phyloP scores from a whole-genome alignment of 345 rosid species.

The Eucalyptus grandis region DNA sequence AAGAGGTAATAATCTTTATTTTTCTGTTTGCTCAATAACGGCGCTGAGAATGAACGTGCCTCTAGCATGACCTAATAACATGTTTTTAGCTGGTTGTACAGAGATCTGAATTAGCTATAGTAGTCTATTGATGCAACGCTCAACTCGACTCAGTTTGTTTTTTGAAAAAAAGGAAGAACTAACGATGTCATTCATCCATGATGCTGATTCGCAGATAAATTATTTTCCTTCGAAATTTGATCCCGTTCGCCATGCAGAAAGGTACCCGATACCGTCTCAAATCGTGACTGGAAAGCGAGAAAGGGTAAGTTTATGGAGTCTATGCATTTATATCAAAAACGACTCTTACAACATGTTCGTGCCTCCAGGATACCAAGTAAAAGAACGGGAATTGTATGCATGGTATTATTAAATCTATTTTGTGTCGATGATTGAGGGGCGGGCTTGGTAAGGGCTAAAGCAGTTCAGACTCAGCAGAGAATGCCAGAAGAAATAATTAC shows the following conservation, averaged over 20 bases:
- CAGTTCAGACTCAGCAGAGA: not conserved
- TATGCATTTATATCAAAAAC: not conserved
- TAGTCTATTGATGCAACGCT: not conserved
- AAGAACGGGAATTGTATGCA: not conserved
- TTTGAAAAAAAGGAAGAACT: not conserved
- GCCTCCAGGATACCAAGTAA: not conserved
- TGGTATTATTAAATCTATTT: not conserved
- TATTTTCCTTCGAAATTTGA: constrained; percentile 91
- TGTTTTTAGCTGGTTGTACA: not conserved
- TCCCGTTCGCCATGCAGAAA: constrained; percentile 70
- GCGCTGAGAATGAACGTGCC: not conserved
- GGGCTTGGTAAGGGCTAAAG: not conserved
- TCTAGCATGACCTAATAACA: not conserved
- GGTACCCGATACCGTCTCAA: constrained; percentile 39
- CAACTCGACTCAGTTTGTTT: not conserved
- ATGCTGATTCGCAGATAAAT: constrained; percentile 46
- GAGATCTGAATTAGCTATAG: not conserved
- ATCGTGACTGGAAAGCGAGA: constrained; percentile 70
- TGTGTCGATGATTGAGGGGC: not conserved
- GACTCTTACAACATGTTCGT: not conserved
- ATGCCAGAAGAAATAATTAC: not conserved
- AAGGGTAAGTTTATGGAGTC: constrained; percentile 28
- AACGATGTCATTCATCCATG: not conserved
- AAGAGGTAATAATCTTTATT: constrained; percentile 48
- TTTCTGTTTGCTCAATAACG: not conserved